Conservation (phyloP, 2,329 filamentous ascomycete genomes). For the Aspergillus jensenii region DNA sequence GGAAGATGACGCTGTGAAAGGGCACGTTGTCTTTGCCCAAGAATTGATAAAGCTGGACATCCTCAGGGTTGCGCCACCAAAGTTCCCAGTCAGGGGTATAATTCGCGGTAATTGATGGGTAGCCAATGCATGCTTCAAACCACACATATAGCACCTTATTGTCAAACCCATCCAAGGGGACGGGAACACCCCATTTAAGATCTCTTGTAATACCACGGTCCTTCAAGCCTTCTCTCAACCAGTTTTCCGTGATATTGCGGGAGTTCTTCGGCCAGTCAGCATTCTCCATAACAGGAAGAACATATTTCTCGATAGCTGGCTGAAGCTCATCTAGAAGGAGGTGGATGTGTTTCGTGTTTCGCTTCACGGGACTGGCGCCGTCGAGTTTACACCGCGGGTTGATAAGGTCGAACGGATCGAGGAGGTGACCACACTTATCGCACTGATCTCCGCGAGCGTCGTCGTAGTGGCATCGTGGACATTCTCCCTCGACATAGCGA, state of each 20-base stretch:
- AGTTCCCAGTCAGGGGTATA: constrained; percentile 87
- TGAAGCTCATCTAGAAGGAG: constrained; percentile 83
- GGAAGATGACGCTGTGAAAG: constrained; percentile 91
- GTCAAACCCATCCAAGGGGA: constrained; percentile 62
- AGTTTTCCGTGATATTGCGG: constrained; percentile 46
- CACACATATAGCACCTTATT: constrained; percentile 88
- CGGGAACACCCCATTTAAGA: constrained; percentile 79
- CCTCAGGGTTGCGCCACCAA: constrained; percentile 90
- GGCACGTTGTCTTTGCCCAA: constrained; percentile 90
- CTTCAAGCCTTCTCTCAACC: constrained; percentile 72
- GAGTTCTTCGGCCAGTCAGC: constrained; percentile 55
- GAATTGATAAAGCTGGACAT: constrained; percentile 90
- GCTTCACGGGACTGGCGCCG: constrained; percentile 73
- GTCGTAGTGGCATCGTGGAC: constrained; percentile 56
- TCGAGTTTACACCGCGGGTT: constrained; percentile 92
- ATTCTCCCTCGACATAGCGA: constrained; percentile 59
- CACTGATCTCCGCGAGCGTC: constrained; percentile 74
- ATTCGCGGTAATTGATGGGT: constrained; percentile 89
- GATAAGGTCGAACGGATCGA: constrained; percentile 73
- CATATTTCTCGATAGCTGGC: constrained; percentile 74
- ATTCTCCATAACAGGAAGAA: constrained; percentile 68
- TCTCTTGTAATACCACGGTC: constrained; percentile 88
- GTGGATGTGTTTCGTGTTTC: constrained; percentile 87
- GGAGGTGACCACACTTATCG: constrained; percentile 69
- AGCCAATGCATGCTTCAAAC: constrained; percentile 92